These are phyloP conservation scores for Avena sativa DNA, from an alignment of 176 grass and related monocot species.

Conservation along the genomic window DNA sequence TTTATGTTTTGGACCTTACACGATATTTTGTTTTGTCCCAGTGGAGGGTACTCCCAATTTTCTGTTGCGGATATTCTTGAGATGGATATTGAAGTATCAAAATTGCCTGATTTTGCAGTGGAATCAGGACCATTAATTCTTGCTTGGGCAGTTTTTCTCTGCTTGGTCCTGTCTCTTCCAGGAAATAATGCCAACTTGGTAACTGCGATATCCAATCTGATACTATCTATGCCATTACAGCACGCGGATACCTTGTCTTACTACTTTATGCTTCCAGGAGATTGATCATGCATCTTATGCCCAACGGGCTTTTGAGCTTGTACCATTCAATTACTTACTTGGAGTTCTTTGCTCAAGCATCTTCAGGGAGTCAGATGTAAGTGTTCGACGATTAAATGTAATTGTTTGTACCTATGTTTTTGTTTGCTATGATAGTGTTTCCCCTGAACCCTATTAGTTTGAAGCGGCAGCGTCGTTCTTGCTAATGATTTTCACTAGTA, in stretches of 20 bases:
- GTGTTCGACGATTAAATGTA: slow-evolving; percentile 41
- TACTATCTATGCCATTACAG: slow-evolving; percentile 24
- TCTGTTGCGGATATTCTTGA: slow-evolving; percentile 83
- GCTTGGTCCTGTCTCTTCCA: slow-evolving; percentile 76
- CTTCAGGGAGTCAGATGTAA: slow-evolving; percentile 90
- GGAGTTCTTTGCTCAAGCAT: slow-evolving; percentile 68
- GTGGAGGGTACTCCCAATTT: slow-evolving; percentile 74
- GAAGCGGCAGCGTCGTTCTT: not conserved
- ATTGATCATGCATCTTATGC: slow-evolving; percentile 88
- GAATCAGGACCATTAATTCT: slow-evolving; percentile 90
- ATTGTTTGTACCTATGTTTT: not conserved
- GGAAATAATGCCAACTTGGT: slow-evolving; percentile 59
- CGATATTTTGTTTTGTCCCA: slow-evolving; percentile 51
- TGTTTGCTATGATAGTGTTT: not conserved
- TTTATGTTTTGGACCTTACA: slow-evolving; percentile 26
- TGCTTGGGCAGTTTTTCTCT: slow-evolving; percentile 85
- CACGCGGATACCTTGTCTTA: slow-evolving; percentile 14
- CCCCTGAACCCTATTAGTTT: slow-evolving; percentile 15
- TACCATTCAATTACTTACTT: slow-evolving; percentile 74
- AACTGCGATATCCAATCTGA: slow-evolving; percentile 41
- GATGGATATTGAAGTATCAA: slow-evolving; percentile 85
- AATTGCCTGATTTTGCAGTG: slow-evolving; percentile 63
- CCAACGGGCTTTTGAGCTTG: slow-evolving; percentile 66
- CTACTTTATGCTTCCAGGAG: slow-evolving; percentile 60
- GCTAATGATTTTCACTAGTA: slow-evolving; percentile 21